A percentile compares a stretch with the other conserved stretches of the same genome.
Conservation (phyloP, 148 eudicot species). For the Fagopyrum esculentum region DNA sequence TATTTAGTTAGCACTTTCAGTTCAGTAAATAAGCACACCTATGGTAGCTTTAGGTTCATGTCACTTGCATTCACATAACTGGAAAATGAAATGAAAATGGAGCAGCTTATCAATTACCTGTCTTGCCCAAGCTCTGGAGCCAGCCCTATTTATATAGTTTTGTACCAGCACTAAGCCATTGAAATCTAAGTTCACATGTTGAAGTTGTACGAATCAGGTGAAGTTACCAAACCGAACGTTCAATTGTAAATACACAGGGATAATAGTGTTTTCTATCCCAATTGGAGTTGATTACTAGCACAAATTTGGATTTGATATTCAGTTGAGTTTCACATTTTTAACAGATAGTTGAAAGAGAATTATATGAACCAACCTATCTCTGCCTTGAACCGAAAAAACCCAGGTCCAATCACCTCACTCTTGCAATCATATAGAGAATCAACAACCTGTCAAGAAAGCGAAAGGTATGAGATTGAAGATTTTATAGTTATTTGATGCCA, state of each 20-base stretch:
- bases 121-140: constrained; percentile 70
- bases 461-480: not conserved
- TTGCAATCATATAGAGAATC: constrained; percentile 93
- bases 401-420: constrained; percentile 99
- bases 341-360: not conserved
- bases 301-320: not conserved
- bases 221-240: not conserved
- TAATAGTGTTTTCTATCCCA: no score
- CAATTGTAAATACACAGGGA: not conserved
- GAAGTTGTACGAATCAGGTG: not conserved
- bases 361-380: constrained; percentile 54
- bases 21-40: no score
- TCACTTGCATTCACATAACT: no score
- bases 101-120: constrained; percentile 29
- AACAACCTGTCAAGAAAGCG: constrained; percentile 55
- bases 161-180: constrained; percentile 85
- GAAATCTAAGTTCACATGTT: constrained; percentile 42
- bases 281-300: constrained; percentile 12
- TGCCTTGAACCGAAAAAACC: constrained; percentile 95
- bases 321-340: not conserved
- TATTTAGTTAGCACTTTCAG: no score
- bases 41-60: not conserved
- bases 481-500: not conserved
- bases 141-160: constrained; percentile 68
- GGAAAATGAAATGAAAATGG: not conserved